phyloP scores from a whole-genome alignment of 2,329 filamentous ascomycete species.

The Colletotrichum salicis region DNA sequence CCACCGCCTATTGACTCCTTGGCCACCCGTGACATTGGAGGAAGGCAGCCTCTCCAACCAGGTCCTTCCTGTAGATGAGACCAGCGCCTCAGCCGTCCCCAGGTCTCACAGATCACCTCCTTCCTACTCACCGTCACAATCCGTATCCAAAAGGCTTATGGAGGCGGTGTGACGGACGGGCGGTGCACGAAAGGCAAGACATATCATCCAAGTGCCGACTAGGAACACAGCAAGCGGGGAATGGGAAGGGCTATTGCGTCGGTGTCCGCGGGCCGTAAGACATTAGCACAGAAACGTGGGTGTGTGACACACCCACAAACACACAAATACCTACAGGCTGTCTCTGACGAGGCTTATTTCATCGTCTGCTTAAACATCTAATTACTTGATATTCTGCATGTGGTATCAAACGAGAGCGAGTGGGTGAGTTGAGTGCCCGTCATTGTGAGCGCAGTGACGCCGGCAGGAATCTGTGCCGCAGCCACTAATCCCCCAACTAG shows the following conservation, averaged over 20 bases:
- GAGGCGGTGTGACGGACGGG: too few relatives aligned
- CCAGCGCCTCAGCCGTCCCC: background rate
- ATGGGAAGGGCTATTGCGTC: background rate
- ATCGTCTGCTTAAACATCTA: background rate
- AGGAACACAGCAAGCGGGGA: background rate
- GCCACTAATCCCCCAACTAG: background rate
- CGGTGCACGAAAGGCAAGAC: conserved; percentile 1
- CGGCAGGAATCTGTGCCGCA: background rate
- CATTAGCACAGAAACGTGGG: background rate
- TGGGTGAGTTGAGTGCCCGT: background rate
- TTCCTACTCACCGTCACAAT: background rate
- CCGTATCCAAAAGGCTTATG: too few relatives aligned
- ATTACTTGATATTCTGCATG: background rate
- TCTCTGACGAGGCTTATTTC: background rate
- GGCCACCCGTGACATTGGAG: background rate
- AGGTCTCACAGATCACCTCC: background rate
- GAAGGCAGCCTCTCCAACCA: background rate
- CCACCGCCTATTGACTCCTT: background rate
- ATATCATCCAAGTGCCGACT: background rate
- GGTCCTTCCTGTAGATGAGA: background rate
- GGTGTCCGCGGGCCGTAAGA: background rate
- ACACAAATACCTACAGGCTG: background rate
- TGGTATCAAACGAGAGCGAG: background rate
- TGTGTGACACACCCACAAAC: background rate
- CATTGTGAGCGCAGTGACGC: background rate